Evolutionary conservation across 2,329 filamentous ascomycete genomes (phyloP).

Genomic region (Clarireedia sp.): DNA sequence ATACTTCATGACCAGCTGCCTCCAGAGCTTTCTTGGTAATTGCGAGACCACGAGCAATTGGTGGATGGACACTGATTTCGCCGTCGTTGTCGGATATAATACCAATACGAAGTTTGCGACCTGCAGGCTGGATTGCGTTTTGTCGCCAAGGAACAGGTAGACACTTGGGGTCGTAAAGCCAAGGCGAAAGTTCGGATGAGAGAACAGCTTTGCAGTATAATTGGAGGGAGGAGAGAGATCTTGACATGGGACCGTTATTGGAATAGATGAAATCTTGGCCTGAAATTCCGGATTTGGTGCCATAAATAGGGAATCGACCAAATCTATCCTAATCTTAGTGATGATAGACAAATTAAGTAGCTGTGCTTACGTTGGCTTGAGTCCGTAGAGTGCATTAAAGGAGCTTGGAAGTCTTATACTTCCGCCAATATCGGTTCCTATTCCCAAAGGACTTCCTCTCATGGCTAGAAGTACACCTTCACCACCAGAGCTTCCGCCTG

Average conservation of each 20-base stretch:
- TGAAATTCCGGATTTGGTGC: conserved; percentile 5
- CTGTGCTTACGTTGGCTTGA: conserved; percentile 30
- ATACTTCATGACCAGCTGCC: conserved; percentile 5
- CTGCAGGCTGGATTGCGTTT: conserved; percentile 15
- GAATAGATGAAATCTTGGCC: conserved; percentile 10
- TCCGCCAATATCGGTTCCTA: conserved; percentile 22
- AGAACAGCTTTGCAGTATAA: conserved; percentile 12
- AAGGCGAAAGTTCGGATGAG: conserved; percentile 24
- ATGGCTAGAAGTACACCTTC: conserved; percentile 9
- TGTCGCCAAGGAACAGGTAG: conserved; percentile 15
- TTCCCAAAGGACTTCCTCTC: conserved; percentile 8
- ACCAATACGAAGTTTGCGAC: conserved; percentile 15
- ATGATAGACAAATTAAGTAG: neutral
- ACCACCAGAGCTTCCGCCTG: conserved; percentile 24
- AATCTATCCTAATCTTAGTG: conserved; percentile 24
- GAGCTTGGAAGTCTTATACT: conserved; percentile 33
- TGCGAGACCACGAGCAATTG: conserved; percentile 3
- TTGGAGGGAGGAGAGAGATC: neutral
- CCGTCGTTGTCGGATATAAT: conserved; percentile 13
- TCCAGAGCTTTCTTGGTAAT: neutral
- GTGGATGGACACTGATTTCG: conserved; percentile 2
- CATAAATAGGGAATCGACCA: conserved; percentile 7
- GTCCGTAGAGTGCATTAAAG: conserved; percentile 32
- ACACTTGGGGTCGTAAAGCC: conserved; percentile 32
- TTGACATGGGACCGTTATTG: conserved; percentile 8